Evolutionary conservation across 306 rosid genomes (phyloP), one percentile per base, ranked within the genome.

Genomic region (Corylus avellana): DNA sequence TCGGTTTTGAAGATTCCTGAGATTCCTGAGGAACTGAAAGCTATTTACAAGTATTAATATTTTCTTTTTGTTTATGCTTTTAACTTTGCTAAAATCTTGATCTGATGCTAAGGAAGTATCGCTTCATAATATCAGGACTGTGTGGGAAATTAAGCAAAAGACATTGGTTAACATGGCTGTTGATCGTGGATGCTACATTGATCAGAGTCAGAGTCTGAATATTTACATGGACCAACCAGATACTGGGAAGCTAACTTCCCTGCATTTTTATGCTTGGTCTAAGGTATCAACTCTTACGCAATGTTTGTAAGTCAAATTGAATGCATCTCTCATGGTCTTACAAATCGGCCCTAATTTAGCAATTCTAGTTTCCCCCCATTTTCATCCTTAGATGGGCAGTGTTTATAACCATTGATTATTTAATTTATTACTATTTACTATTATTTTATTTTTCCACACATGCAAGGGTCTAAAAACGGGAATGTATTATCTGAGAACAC

Each of bases 71-170:
- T 69, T 70, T 42, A 42, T 42, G 46, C 8, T 82, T 13, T 66
- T 3, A 66, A 56, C 62, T 18, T 18, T n/a, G 62, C 29, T n/a
- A 56, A 56, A 53, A 14, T 69, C 29, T 56, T 75, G 72, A 14
- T 69, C 37, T 25, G 58, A 75, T 71, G 78, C 77, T 78, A 55
- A 56, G 32, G 27, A 3, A 37, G 55, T 22, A 8, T 12, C 81
- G 20, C 46, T 72, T 5, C 46, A 64, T 56, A 50, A 12, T 50
- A 17, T 63, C 84, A 88, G 91, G 75, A 88, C 91, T 80, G 89
- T 85, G 20, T 88, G 91, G 91, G 87, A 88, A 84, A 88, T 88
- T 74, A 88, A 88, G 84, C 91, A 88, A 81, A 88, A 75, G 77
- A 88, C 89, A 27, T 70, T 85, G 61, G 89, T 85, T 6, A 87